Evolutionary conservation across 139 green algal species (phyloP), one percentile per base, ranked within the genome.

Genomic region (Ettlia oleoabundans): DNA sequence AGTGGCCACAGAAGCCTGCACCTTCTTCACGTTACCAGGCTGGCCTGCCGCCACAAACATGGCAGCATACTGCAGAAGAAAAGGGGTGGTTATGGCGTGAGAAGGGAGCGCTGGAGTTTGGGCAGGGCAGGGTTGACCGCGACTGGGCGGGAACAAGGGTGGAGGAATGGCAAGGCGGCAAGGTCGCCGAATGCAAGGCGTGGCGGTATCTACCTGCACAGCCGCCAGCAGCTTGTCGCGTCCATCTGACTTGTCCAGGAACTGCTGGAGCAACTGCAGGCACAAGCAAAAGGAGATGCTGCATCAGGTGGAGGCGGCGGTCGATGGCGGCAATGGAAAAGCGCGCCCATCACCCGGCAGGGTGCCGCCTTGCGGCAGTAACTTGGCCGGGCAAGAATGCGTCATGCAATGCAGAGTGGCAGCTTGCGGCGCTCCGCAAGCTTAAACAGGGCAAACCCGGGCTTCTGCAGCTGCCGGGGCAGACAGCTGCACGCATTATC

Each of bases 141-240:
- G n/a, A n/a, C n/a, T n/a, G n/a, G n/a, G n/a, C n/a, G n/a, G n/a
- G n/a, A n/a, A n/a, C n/a, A n/a, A n/a, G n/a, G n/a, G n/a, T n/a
- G n/a, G n/a, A n/a, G n/a, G n/a, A n/a, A 5, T n/a, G 15, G 55
- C 55, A 65, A 32, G 55, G 18, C 5, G 30, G 63, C n/a, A 40
- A 21, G 21, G n/a, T 42, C 26, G 7, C 63, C 13, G 63, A 41
- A 40, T 42, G 63, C 30, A 30, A 30, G 8, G 30, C 63, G 6
- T 30, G 41, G 10, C 19, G n/a, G 28, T 7, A 66, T 26, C 26
- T 64, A 95, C 91, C 93, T 98, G 95, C 24, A 99, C 86, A 0
- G 95, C 88, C 10, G 95, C 94, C 26, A 93, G 93, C 6, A 98
- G 90, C 90, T 99, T 99, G 90, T 99, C 96, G 41, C 94, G 93